A percentile compares a stretch with the other conserved stretches of the same genome.
Evolutionary conservation across 208 protist genomes (phyloP).

Genomic region (Leishmania tropica): DNA sequence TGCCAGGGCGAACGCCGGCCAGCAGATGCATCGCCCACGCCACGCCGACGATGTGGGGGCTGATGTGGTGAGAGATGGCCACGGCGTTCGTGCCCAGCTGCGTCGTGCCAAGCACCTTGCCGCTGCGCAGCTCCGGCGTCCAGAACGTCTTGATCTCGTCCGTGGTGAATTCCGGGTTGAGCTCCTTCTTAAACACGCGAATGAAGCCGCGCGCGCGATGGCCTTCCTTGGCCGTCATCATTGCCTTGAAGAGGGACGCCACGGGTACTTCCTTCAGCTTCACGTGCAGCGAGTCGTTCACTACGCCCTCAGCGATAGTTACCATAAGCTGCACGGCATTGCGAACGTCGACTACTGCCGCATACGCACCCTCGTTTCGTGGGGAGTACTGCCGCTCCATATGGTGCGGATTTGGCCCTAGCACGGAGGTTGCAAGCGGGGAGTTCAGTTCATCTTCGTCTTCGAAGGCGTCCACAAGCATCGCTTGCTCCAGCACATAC

Average conservation of each 20-base stretch:
- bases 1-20: constrained; percentile 55
- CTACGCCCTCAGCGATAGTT: constrained; percentile 81
- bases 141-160: constrained; percentile 82
- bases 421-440: constrained; percentile 63
- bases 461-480: constrained; percentile 79
- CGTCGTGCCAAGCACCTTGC: constrained; percentile 82
- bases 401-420: constrained; percentile 39
- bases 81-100: constrained; percentile 73
- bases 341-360: constrained; percentile 82
- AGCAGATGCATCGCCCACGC: constrained; percentile 91
- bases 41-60: constrained; percentile 85
- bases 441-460: constrained; percentile 67
- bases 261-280: constrained; percentile 75
- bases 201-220: constrained; percentile 83
- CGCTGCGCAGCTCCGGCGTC: constrained; percentile 84
- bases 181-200: constrained; percentile 70
- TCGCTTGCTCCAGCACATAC: constrained; percentile 88
- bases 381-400: constrained; percentile 40
- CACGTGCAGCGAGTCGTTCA: constrained; percentile 67
- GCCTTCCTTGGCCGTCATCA: constrained; percentile 70
- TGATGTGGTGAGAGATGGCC: constrained; percentile 76
- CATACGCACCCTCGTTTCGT: constrained; percentile 79
- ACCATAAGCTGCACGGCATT: constrained; percentile 88
- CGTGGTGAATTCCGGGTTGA: constrained; percentile 45
- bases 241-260: constrained; percentile 83